phyloP scores from a whole-genome alignment of 2,329 filamentous ascomycete species.

The Cryphonectria radicalis region DNA sequence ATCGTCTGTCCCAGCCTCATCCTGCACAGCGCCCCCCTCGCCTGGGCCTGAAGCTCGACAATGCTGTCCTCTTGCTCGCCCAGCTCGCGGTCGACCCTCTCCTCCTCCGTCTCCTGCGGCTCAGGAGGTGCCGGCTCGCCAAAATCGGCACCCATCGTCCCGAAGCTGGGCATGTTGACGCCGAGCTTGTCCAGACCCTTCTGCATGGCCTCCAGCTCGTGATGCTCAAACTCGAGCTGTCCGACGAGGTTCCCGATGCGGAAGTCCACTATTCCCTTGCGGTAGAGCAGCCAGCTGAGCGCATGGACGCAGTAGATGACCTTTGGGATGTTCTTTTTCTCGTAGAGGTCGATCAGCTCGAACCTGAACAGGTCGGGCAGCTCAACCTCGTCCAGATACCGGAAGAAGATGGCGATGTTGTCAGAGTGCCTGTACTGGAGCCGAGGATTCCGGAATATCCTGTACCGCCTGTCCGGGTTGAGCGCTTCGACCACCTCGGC shows the following conservation, averaged over 20 bases:
- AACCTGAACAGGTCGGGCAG: slow-evolving; percentile 95
- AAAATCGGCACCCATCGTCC: slow-evolving; percentile 95
- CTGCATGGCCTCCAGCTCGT: slow-evolving; percentile 95
- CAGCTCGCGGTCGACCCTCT: slow-evolving; percentile 81
- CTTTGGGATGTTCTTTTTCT: slow-evolving; percentile 99
- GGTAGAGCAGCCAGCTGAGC: slow-evolving; percentile 93
- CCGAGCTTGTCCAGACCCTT: slow-evolving; percentile 96
- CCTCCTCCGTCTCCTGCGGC: slow-evolving; percentile 86
- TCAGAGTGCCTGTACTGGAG: slow-evolving; percentile 96
- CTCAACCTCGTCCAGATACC: slow-evolving; percentile 88
- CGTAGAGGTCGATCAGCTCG: slow-evolving; percentile 95
- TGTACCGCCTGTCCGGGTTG: slow-evolving; percentile 73
- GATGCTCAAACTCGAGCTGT: slow-evolving; percentile 95
- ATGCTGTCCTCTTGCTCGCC: slow-evolving; percentile 74
- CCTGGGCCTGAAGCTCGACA: slow-evolving; percentile 82
- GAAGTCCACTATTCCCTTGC: slow-evolving; percentile 93
- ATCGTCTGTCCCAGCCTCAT: slow-evolving; percentile 80
- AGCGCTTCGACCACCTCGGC: slow-evolving; percentile 93
- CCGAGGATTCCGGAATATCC: slow-evolving; percentile 84
- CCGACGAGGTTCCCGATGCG: slow-evolving; percentile 96
- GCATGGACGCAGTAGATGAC: slow-evolving; percentile 99
- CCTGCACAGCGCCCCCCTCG: slow-evolving; percentile 78
- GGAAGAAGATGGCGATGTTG: slow-evolving; percentile 96
- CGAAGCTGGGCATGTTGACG: slow-evolving; percentile 95
- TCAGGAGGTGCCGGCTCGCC: slow-evolving; percentile 72